Conservation (phyloP, 768 basidiomycete species). For the Ramaria rubella region DNA sequence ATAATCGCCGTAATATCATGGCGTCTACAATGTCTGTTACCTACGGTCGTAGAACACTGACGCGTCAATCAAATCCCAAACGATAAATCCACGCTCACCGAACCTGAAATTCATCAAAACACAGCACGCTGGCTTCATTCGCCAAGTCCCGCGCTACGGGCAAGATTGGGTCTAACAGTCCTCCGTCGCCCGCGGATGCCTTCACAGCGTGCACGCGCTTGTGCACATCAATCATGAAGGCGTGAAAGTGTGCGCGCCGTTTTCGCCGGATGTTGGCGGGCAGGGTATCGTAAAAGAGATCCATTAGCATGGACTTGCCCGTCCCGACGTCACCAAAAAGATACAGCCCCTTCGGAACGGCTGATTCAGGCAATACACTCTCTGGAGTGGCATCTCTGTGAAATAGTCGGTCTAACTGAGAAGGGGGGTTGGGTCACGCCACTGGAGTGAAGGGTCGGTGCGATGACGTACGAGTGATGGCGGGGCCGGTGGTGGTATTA, state of each 20-base stretch:
- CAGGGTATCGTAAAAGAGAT: slow-evolving; percentile 86
- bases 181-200: slow-evolving; percentile 54
- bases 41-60: slow-evolving; percentile 29
- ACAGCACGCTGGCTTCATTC: slow-evolving; percentile 74
- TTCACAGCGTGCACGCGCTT: slow-evolving; percentile 85
- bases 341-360: slow-evolving; percentile 81
- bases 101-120: slow-evolving; percentile 98
- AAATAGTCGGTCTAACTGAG: slow-evolving; percentile 25
- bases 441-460: slow-evolving; percentile 10
- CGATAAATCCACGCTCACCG: slow-evolving; percentile 18
- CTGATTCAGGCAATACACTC: slow-evolving; percentile 27
- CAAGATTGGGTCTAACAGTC: slow-evolving; percentile 70
- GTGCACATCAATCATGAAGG: slow-evolving; percentile 99
- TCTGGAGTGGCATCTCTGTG: slow-evolving; percentile 17
- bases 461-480: slow-evolving; percentile 28
- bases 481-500: slow-evolving; percentile 35
- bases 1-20: slow-evolving; percentile 88
- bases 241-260: slow-evolving; percentile 94
- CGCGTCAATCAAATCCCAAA: not conserved
- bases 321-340: slow-evolving; percentile 96
- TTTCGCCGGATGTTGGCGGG: slow-evolving; percentile 60
- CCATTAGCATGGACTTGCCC: slow-evolving; percentile 99
- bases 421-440: slow-evolving; percentile 7
- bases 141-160: slow-evolving; percentile 87
- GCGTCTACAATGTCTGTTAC: slow-evolving; percentile 97